Percentiles rank a stretch among this genome's conserved stretches.
Conservation (phyloP, 2,329 filamentous ascomycete genomes). For the Dissoconium aciculare region DNA sequence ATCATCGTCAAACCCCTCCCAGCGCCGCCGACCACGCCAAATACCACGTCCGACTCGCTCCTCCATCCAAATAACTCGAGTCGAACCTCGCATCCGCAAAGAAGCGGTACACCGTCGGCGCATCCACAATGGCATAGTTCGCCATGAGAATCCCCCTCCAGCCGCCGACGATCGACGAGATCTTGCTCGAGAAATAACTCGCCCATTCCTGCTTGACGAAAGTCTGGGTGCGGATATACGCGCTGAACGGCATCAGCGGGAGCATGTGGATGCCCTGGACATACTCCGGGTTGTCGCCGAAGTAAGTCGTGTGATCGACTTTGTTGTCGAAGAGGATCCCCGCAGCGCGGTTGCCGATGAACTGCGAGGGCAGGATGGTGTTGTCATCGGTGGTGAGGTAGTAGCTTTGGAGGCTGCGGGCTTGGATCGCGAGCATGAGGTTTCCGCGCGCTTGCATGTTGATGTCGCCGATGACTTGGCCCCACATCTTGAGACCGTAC, state of each 20-base stretch:
- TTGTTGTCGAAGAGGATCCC: slow-evolving; percentile 78
- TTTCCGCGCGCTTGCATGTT: slow-evolving; percentile 69
- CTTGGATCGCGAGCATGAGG: slow-evolving; percentile 66
- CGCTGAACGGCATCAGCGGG: slow-evolving; percentile 53
- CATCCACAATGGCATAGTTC: slow-evolving; percentile 66
- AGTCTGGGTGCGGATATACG: slow-evolving; percentile 47
- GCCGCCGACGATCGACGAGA: slow-evolving; percentile 51
- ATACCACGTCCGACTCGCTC: slow-evolving; percentile 75
- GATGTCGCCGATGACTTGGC: slow-evolving; percentile 55
- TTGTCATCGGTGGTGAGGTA: slow-evolving; percentile 67
- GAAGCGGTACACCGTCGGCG: slow-evolving; percentile 54
- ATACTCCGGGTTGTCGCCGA: slow-evolving; percentile 39
- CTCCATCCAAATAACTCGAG: slow-evolving; percentile 58
- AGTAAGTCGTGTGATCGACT: slow-evolving; percentile 82
- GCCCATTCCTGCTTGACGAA: slow-evolving; percentile 80
- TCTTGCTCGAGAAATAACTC: slow-evolving; percentile 55
- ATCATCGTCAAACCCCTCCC: slow-evolving; percentile 17
- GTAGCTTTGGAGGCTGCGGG: slow-evolving; percentile 60
- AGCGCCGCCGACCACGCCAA: slow-evolving; percentile 61
- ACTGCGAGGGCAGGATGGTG: slow-evolving; percentile 55
- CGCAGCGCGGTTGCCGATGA: slow-evolving; percentile 60
- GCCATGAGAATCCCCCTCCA: slow-evolving; percentile 79
- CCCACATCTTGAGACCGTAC: slow-evolving; percentile 93
- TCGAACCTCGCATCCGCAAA: slow-evolving; percentile 55
- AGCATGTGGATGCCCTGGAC: slow-evolving; percentile 66